Evolutionary conservation across 805 yeast species (phyloP).

Genomic region (Barnettozyma sucrosica): DNA sequence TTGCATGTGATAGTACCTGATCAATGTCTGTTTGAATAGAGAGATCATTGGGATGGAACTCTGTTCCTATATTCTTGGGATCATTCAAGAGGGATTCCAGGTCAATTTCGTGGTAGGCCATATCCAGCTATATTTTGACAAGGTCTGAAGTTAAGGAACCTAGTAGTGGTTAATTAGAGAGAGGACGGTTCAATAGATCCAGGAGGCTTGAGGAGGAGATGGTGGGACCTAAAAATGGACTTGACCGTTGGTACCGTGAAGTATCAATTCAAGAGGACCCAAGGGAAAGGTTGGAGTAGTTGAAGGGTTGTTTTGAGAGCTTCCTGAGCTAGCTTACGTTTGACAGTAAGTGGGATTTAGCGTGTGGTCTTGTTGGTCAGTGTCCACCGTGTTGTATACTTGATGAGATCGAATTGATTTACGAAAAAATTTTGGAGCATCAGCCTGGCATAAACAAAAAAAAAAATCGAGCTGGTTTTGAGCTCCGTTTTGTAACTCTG

Average conservation of each 20-base stretch:
- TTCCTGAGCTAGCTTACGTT: neutral
- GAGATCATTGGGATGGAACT: constrained; percentile 3
- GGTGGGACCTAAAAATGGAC: neutral
- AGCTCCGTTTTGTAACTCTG: neutral
- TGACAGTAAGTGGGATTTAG: neutral
- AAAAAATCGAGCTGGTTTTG: neutral
- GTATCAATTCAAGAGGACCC: neutral
- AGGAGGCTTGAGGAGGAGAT: neutral
- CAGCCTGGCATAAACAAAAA: neutral
- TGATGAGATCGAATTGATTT: neutral
- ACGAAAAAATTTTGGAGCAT: neutral
- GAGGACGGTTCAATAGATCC: neutral
- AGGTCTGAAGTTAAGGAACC: neutral
- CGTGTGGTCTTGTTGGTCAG: neutral
- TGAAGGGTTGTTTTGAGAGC: neutral
- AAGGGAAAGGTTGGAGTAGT: neutral
- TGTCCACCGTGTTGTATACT: neutral
- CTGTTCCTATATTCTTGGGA: constrained; percentile 6
- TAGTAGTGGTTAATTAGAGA: too few relatives aligned
- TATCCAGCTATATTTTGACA: neutral
- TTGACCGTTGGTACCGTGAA: neutral
- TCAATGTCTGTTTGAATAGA: constrained; percentile 29
- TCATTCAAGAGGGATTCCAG: constrained; percentile 12
- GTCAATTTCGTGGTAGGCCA: constrained; percentile 11
- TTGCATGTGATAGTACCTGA: constrained; percentile 16